phyloP scores from a whole-genome alignment of 805 yeast genomes.

The Cyberlindnera maclurae region DNA sequence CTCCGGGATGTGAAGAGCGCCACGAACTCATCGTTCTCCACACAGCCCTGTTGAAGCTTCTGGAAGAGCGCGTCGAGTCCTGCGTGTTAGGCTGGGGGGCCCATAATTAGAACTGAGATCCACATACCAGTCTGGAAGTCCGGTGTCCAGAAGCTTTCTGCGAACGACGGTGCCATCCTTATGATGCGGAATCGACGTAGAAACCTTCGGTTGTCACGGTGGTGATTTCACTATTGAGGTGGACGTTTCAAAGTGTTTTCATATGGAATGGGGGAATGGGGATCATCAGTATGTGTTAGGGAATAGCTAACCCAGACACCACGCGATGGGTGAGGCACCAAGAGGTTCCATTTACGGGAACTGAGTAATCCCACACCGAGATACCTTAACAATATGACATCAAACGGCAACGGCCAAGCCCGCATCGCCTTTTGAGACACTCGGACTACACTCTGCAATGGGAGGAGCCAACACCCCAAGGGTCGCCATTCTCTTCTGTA shows the following conservation, averaged over 20 bases:
- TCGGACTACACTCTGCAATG: too few species aligned
- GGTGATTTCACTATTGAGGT: neutral
- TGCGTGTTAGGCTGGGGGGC: constrained; percentile 2
- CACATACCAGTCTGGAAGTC: constrained; percentile 48
- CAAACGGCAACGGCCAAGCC: too few species aligned
- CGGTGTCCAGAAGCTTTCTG: constrained; percentile 71
- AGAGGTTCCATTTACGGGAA: too few species aligned
- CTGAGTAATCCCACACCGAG: too few species aligned
- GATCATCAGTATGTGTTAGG: too few species aligned
- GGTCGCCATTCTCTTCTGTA: constrained; percentile 67
- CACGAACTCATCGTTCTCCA: constrained; percentile 64
- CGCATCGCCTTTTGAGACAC: too few species aligned
- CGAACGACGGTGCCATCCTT: constrained; percentile 43
- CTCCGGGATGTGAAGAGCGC: constrained; percentile 59
- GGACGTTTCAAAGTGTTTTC: neutral
- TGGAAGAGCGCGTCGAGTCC: constrained; percentile 46
- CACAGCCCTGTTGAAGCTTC: constrained; percentile 53
- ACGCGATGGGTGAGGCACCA: too few species aligned
- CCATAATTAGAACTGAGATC: neutral
- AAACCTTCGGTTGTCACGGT: too few species aligned
- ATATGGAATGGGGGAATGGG: neutral
- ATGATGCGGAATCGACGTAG: neutral
- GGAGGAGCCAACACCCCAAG: constrained; percentile 38
- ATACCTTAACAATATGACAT: too few species aligned
- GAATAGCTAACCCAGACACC: too few species aligned